phyloP scores from a whole-genome alignment of 1,284 basidiomycete genomes.

The Caloboletus firmus region DNA sequence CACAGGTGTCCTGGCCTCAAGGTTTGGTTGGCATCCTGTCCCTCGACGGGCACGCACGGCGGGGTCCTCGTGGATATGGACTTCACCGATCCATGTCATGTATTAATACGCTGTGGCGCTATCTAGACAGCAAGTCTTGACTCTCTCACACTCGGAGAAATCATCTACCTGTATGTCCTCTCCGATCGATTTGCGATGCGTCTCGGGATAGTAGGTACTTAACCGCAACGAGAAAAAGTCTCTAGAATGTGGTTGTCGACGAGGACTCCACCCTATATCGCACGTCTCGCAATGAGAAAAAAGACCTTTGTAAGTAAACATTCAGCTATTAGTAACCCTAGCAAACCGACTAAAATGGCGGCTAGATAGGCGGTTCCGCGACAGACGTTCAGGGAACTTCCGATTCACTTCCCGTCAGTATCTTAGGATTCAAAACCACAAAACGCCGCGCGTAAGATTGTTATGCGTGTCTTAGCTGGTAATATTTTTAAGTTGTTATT shows the following conservation, averaged over 20 bases:
- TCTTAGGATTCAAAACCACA: neutral
- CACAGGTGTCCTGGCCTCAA: neutral
- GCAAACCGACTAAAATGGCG: no score
- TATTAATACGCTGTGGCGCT: neutral
- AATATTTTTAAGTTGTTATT: no score
- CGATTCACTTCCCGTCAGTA: neutral
- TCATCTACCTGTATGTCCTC: neutral
- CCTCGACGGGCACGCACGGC: neutral
- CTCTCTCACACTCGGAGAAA: neutral
- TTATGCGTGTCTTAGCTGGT: neutral
- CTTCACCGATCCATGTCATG: neutral
- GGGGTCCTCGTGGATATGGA: neutral
- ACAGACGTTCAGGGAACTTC: neutral
- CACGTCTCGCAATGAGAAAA: no score
- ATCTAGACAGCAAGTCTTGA: neutral
- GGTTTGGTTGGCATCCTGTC: no score
- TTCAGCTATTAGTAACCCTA: no score
- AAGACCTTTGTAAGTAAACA: no score
- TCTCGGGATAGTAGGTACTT: neutral
- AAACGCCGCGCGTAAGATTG: no score
- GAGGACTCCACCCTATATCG: neutral
- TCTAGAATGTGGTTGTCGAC: neutral
- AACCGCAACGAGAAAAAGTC: neutral
- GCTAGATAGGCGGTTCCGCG: neutral
- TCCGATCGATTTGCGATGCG: neutral